Base-by-base conservation (phyloP, 352 stramenopile species). In the Globisporangium acanthophoron region DNA sequence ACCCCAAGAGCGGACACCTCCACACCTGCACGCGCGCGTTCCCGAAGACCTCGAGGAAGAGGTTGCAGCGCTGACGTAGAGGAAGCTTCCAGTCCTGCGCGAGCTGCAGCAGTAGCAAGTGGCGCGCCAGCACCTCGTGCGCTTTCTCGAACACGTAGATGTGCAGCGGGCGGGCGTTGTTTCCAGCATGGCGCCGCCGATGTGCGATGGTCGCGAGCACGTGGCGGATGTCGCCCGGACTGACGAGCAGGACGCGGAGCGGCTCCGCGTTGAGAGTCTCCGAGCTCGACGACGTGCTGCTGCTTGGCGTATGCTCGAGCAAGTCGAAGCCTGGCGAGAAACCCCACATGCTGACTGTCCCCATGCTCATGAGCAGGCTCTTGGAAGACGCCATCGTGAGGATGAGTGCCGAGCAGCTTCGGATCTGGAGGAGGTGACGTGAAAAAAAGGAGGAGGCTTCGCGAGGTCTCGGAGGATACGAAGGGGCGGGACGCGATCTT, bases 21-120 rank as follows among this genome's bases (percentile, higher is more conserved):
- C 41, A 13, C 56, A 80, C 77, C 67, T 97, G 91, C 20, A 98
- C 69, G 5, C 90, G 69, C 16, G 76, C 64, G 61, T 98, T 98
- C 9, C 95, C 94, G 76, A 96, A 98, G 8, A 98, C 80, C 63
- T 98, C 94, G 41, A 98, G 74, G 55, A 96, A 97, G 24, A 77
- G 61, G 52, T 89, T 96, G 63, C 81, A 90, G 6, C 91, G 81
- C 65, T 97, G 87, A 39, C 88, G 80, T 29, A 98, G 67, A 0
- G 95, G 92, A 29, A 98, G 37, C 58, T 93, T 62, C 69, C 74
- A 90, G 65, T 98, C 91, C 21, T 87, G 67, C 5, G 90, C 76
- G 48, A 97, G 77, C 60, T 90, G 71, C 15, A 98, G 58, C 55
- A 98, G 62, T 40, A 98, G 61, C 43, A 98, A 70, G 62, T 97